These are phyloP conservation scores for Scheffersomyces segobiensis DNA, from an alignment of 1,139 yeast genomes.

Conservation along the genomic window DNA sequence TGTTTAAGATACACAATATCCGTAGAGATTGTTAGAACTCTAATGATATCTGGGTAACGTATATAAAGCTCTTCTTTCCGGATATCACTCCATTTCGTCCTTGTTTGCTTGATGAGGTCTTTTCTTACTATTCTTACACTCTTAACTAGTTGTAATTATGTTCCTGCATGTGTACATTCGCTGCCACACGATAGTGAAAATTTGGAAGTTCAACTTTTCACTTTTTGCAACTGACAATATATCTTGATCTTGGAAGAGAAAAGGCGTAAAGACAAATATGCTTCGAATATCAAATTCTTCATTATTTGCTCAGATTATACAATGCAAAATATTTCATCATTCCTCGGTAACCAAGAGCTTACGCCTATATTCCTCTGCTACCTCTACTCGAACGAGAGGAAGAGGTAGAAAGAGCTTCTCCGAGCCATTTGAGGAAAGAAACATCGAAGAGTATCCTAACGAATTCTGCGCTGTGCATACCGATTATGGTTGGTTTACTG, in stretches of 20 bases:
- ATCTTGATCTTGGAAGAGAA: not conserved
- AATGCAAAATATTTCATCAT: no score
- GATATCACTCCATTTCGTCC: no score
- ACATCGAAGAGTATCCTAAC: constrained; percentile 15
- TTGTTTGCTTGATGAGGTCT: no score
- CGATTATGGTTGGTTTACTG: constrained; percentile 34
- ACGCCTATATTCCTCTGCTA: not conserved
- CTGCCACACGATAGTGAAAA: no score
- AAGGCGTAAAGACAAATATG: not conserved
- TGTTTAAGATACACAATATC: no score
- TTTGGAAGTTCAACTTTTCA: not conserved
- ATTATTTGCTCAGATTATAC: not conserved
- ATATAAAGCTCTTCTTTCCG: no score
- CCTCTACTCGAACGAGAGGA: not conserved
- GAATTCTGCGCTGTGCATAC: constrained; percentile 23
- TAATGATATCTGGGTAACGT: no score
- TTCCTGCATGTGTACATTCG: no score
- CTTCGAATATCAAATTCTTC: not conserved
- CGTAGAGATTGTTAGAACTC: no score
- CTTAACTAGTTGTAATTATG: no score
- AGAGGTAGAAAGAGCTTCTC: not conserved
- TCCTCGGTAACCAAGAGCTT: not conserved
- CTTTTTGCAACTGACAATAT: not conserved
- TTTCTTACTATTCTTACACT: no score
- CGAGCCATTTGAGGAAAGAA: not conserved